Conservation (phyloP, 331 rosid species). For the Acacia pycnantha region DNA sequence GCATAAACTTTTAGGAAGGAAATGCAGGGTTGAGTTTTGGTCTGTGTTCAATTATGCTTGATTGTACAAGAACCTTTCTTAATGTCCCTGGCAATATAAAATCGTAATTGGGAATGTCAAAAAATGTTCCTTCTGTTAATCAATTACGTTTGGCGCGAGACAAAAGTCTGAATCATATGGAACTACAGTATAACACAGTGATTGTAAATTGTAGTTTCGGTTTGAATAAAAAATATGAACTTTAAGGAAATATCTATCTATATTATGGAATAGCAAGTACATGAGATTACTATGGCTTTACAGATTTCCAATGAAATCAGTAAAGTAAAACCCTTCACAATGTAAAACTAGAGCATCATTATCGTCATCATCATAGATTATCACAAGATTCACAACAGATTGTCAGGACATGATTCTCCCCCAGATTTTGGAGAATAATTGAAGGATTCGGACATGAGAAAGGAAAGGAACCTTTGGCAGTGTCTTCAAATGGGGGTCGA, state of each 20-base stretch:
- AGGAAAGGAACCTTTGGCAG: constrained; percentile 72
- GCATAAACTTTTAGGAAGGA: neutral
- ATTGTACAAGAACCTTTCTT: neutral
- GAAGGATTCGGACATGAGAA: constrained; percentile 65
- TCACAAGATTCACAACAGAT: constrained; percentile 35
- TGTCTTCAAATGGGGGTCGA: constrained; percentile 80
- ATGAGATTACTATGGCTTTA: constrained; percentile 29
- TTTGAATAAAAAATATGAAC: constrained; percentile 13
- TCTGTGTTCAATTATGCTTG: neutral
- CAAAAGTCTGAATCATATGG: too few relatives aligned
- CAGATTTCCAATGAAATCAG: constrained; percentile 29
- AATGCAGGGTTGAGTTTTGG: too few relatives aligned
- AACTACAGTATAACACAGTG: neutral
- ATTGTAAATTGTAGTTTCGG: neutral
- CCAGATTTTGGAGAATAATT: constrained; percentile 61
- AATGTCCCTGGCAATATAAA: neutral
- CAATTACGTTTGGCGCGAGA: too few relatives aligned
- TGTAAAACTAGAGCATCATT: constrained; percentile 7
- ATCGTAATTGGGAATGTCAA: neutral
- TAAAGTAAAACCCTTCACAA: constrained; percentile 30
- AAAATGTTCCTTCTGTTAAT: neutral
- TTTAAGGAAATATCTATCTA: constrained; percentile 23
- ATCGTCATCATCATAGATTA: constrained; percentile 17
- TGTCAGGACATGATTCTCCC: constrained; percentile 56
- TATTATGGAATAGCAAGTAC: constrained; percentile 41